These are phyloP conservation scores for Phytopythium boreale DNA, from an alignment of 352 stramenopile species.

Conservation along the genomic window DNA sequence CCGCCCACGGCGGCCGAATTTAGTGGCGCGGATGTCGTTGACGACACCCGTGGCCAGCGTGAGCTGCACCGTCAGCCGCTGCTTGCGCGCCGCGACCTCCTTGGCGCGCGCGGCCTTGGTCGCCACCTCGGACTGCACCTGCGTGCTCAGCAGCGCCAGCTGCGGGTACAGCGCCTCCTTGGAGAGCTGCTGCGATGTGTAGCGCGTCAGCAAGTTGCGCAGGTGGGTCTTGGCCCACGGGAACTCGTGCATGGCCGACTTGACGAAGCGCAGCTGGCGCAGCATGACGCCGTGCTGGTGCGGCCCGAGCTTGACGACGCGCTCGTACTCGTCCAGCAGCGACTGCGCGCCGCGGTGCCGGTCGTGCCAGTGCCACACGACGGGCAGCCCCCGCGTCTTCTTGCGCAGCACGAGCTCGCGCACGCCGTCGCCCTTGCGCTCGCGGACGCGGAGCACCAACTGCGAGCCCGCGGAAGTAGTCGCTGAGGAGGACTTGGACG, in stretches of 20 bases:
- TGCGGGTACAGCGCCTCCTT: conserved; percentile 82
- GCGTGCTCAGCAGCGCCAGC: conserved; percentile 58
- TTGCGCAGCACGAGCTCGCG: conserved; percentile 67
- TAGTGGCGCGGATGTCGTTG: conserved; percentile 66
- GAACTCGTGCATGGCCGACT: conserved; percentile 81
- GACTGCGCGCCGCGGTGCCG: conserved; percentile 43
- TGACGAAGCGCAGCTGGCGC: conserved; percentile 78
- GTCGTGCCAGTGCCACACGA: conserved; percentile 69
- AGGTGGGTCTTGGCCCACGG: conserved; percentile 77
- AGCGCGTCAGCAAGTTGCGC: conserved; percentile 54
- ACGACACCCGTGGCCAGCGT: conserved; percentile 55
- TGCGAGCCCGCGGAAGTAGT: conserved; percentile 28
- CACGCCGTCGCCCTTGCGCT: conserved; percentile 41
- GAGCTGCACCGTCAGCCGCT: conserved; percentile 59
- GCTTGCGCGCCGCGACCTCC: conserved; percentile 45
- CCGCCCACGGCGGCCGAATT: conserved; percentile 68
- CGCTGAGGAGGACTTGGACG: too few species aligned
- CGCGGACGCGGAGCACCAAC: conserved; percentile 56
- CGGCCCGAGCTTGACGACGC: conserved; percentile 55
- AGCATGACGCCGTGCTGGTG: conserved; percentile 81
- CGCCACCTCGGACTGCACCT: conserved; percentile 63
- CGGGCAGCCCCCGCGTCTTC: conserved; percentile 28
- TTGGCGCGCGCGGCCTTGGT: conserved; percentile 41
- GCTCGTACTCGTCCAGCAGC: conserved; percentile 7
- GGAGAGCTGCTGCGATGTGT: conserved; percentile 68